Conservation (phyloP, 176 grass and related monocot species). For the Avena insularis region DNA sequence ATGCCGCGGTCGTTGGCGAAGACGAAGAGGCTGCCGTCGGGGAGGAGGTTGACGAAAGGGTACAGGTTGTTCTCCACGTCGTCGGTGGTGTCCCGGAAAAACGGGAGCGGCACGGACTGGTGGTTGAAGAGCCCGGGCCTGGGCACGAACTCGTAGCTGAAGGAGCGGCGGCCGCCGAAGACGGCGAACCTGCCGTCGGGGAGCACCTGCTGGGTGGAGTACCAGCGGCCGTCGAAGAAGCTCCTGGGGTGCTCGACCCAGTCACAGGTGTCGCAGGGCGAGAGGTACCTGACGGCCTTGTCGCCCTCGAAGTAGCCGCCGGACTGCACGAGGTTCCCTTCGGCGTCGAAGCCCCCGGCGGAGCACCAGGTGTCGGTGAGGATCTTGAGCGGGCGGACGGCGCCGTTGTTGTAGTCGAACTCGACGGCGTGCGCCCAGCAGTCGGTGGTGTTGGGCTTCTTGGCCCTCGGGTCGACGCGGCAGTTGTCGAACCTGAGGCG, state of each 20-base stretch:
- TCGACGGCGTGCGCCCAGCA: constrained; percentile 70
- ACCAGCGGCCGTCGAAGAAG: constrained; percentile 41
- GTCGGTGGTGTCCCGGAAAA: constrained; percentile 75
- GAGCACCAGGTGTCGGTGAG: constrained; percentile 72
- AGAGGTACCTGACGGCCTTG: constrained; percentile 42
- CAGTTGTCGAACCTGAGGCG: constrained; percentile 52
- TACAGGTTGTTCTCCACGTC: constrained; percentile 95
- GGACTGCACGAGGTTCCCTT: constrained; percentile 65
- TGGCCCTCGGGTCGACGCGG: constrained; percentile 49
- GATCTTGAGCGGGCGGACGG: constrained; percentile 59
- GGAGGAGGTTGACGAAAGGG: constrained; percentile 89
- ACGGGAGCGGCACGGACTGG: constrained; percentile 34
- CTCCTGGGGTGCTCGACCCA: background rate
- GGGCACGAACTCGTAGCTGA: constrained; percentile 75
- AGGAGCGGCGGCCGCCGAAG: constrained; percentile 71
- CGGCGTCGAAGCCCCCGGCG: constrained; percentile 51
- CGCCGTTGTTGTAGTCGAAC: constrained; percentile 54
- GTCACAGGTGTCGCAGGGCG: constrained; percentile 29
- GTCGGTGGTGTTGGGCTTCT: constrained; percentile 42
- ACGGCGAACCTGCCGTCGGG: constrained; percentile 68
- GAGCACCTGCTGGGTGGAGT: constrained; percentile 67
- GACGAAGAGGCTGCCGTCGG: constrained; percentile 82
- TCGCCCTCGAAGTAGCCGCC: constrained; percentile 65
- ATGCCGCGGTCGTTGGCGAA: constrained; percentile 89
- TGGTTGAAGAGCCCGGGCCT: constrained; percentile 48